Evolutionary conservation across 371 early-diverging fungal species (phyloP).

Genomic region (Mucor ambiguus): DNA sequence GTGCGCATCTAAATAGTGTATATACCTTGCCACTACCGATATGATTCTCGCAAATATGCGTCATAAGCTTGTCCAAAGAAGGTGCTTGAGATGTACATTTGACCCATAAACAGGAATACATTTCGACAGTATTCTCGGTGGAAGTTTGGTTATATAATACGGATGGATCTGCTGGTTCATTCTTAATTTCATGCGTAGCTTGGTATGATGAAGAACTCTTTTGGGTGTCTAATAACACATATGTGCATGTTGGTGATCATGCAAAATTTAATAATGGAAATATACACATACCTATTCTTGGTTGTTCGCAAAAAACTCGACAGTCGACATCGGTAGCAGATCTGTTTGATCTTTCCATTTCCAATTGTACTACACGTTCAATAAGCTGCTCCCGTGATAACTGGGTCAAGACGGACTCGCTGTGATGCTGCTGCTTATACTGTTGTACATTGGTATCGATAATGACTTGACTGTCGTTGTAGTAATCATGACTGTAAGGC

Average conservation of each 20-base stretch:
- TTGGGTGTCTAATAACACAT: background rate
- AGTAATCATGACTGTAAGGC: background rate
- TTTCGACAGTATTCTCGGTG: conserved; percentile 8
- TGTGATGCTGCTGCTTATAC: background rate
- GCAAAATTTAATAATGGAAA: background rate
- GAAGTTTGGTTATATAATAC: background rate
- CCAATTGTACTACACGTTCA: conserved; percentile 42
- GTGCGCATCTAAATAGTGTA: background rate
- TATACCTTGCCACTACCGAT: conserved; percentile 33
- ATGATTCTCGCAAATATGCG: conserved; percentile 29
- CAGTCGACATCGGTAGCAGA: background rate
- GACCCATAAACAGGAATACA: conserved; percentile 62
- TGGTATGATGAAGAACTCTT: background rate
- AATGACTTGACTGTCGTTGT: background rate
- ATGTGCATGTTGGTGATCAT: background rate
- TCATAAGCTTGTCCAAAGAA: conserved; percentile 49
- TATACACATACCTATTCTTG: background rate
- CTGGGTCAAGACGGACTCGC: conserved; percentile 14
- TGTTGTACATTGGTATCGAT: background rate
- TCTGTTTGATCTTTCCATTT: conserved; percentile 30
- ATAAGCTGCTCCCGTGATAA: conserved; percentile 43
- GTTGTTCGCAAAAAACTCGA: background rate
- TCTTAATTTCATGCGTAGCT: background rate
- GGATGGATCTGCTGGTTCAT: background rate
- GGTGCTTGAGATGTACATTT: conserved; percentile 58